Percentiles rank a stretch among this genome's conserved stretches.
phyloP scores from a whole-genome alignment of 768 basidiomycete genomes.

The Pleurotus djamor region DNA sequence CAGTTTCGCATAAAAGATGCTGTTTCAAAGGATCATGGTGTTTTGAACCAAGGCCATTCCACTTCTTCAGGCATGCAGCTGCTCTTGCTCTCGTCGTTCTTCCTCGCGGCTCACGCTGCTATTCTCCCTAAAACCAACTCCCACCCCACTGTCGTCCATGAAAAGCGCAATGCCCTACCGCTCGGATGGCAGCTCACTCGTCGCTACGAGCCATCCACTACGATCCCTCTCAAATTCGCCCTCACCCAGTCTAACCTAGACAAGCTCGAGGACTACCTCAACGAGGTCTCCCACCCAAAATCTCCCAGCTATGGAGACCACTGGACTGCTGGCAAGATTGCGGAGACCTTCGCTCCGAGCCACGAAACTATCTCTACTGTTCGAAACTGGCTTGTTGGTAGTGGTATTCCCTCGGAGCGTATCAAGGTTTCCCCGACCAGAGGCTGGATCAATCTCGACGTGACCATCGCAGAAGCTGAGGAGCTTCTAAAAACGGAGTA shows the following conservation, averaged over 20 bases:
- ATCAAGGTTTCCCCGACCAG: conserved; percentile 35
- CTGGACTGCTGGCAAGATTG: conserved; percentile 40
- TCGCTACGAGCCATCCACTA: conserved; percentile 26
- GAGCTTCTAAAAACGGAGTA: conserved; percentile 40
- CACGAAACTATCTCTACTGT: conserved; percentile 38
- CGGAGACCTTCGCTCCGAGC: conserved; percentile 43
- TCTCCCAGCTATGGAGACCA: conserved; percentile 51
- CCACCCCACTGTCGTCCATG: conserved; percentile 39
- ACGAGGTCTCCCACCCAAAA: conserved; percentile 48
- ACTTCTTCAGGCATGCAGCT: background rate
- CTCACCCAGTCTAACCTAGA: conserved; percentile 45
- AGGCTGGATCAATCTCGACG: conserved; percentile 36
- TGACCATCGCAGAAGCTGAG: conserved; percentile 39
- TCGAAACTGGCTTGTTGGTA: conserved; percentile 37
- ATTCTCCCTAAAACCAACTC: conserved; percentile 10
- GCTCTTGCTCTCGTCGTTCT: conserved; percentile 1
- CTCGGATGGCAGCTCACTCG: conserved; percentile 37
- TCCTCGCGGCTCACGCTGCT: conserved; percentile 6
- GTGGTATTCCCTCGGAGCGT: conserved; percentile 35
- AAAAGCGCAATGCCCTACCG: conserved; percentile 34
- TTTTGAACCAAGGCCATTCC: background rate
- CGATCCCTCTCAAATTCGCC: conserved; percentile 48
- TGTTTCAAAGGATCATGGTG: background rate
- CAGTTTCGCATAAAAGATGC: background rate
- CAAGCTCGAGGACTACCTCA: conserved; percentile 40